phyloP scores from a whole-genome alignment of 331 rosid species.

The Acacia concinna region DNA sequence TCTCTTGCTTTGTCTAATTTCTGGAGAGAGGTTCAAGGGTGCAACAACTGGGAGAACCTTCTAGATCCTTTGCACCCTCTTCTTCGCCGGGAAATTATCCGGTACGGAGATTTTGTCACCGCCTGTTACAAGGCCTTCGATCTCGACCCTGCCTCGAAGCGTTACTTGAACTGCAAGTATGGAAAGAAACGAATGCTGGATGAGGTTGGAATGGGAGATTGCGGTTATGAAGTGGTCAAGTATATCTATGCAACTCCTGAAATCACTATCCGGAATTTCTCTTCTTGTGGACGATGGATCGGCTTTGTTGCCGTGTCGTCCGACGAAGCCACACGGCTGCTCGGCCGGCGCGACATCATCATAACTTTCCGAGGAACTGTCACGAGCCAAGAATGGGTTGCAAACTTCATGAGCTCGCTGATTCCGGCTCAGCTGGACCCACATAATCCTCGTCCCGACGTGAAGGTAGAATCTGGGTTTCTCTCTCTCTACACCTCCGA shows the following conservation, averaged over 20 bases:
- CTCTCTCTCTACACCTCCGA: constrained; percentile 74
- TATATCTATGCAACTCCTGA: constrained; percentile 90
- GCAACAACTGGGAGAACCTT: constrained; percentile 76
- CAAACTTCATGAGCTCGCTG: constrained; percentile 78
- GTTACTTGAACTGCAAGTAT: constrained; percentile 79
- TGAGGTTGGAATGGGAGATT: constrained; percentile 62
- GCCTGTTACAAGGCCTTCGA: constrained; percentile 89
- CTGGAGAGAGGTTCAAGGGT: constrained; percentile 85
- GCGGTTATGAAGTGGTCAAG: constrained; percentile 73
- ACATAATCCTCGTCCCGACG: constrained; percentile 50
- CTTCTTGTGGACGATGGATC: constrained; percentile 70
- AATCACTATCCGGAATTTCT: constrained; percentile 45
- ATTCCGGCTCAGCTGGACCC: constrained; percentile 87
- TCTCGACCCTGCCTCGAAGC: constrained; percentile 68
- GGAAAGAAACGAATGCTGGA: constrained; percentile 65
- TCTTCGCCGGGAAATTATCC: constrained; percentile 68
- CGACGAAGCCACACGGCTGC: constrained; percentile 45
- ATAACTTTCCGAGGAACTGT: constrained; percentile 85
- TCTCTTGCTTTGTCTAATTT: neutral
- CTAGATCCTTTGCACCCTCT: constrained; percentile 81
- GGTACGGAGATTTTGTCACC: constrained; percentile 72
- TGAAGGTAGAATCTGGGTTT: constrained; percentile 80
- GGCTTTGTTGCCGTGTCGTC: constrained; percentile 74
- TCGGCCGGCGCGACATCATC: constrained; percentile 74
- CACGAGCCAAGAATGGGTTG: constrained; percentile 72